Evolutionary conservation across 78 protist species (phyloP).

Genomic region (Dictyostelium citrinum): DNA sequence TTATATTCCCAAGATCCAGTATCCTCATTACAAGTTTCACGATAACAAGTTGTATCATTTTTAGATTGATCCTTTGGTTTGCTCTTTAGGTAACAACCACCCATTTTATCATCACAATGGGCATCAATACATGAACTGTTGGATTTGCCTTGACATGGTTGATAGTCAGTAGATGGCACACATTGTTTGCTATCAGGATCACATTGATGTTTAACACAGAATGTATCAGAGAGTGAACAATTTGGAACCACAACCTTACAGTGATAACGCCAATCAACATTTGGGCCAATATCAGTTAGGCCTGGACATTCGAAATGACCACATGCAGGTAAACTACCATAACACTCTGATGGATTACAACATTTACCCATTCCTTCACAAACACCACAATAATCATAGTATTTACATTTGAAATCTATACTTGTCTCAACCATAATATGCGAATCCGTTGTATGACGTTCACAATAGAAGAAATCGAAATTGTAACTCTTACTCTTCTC

Average conservation of each 20-base stretch:
- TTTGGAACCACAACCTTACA: neutral
- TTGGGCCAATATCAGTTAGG: neutral
- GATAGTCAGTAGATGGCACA: neutral
- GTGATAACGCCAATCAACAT: neutral
- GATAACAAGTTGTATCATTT: neutral
- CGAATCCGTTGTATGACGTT: slow-evolving; percentile 41
- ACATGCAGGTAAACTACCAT: neutral
- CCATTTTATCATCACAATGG: neutral
- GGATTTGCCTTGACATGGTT: neutral
- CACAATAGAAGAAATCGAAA: slow-evolving; percentile 73
- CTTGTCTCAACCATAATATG: slow-evolving; percentile 6
- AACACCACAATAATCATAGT: slow-evolving; percentile 57
- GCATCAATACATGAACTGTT: neutral
- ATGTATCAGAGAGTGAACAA: neutral
- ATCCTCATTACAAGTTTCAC: neutral
- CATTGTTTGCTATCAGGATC: neutral
- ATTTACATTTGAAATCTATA: slow-evolving; percentile 39
- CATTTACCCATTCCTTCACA: slow-evolving; percentile 65
- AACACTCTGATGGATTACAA: slow-evolving; percentile 14
- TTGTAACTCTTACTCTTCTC: neutral
- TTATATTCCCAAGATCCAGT: neutral
- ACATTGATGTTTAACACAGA: neutral
- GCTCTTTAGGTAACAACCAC: neutral
- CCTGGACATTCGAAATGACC: slow-evolving; percentile 3
- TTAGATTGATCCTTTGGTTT: neutral